These are phyloP conservation scores for Madurella mycetomatis DNA, from an alignment of 2,329 filamentous ascomycete species.

Conservation along the genomic window DNA sequence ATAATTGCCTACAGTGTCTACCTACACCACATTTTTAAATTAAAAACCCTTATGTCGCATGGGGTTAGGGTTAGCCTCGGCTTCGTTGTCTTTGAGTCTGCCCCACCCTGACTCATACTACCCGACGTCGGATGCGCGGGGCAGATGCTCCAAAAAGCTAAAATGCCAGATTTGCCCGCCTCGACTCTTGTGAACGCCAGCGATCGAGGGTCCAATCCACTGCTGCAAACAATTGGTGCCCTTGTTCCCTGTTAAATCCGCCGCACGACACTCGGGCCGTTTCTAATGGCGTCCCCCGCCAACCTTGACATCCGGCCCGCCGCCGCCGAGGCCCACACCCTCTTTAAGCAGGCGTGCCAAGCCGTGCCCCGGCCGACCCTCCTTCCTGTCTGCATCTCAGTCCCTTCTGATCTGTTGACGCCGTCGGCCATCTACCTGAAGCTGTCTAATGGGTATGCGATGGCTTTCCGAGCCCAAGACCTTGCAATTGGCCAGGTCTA, in stretches of 20 bases:
- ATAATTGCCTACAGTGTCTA: too few relatives aligned
- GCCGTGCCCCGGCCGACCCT: slow-evolving; percentile 51
- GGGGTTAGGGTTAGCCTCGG: neutral
- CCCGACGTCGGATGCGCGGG: neutral
- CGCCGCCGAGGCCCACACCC: slow-evolving; percentile 20
- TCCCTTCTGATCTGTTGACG: slow-evolving; percentile 88
- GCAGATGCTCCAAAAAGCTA: neutral
- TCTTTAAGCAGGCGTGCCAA: slow-evolving; percentile 22
- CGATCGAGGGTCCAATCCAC: neutral
- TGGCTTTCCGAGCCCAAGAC: neutral
- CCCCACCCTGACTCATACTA: neutral
- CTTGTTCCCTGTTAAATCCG: neutral
- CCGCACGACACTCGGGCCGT: neutral
- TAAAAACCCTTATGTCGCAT: too few relatives aligned
- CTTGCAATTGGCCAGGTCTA: neutral
- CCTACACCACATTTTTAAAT: too few relatives aligned
- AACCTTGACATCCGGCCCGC: slow-evolving; percentile 27
- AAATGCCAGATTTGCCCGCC: slow-evolving; percentile 5
- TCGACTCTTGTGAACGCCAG: neutral
- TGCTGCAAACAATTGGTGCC: neutral
- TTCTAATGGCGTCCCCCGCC: slow-evolving; percentile 15
- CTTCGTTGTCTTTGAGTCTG: neutral
- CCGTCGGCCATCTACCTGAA: slow-evolving; percentile 95
- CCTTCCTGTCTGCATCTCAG: slow-evolving; percentile 71
- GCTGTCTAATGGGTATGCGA: slow-evolving; percentile 53